These are phyloP conservation scores for Colletotrichum siamense DNA, from an alignment of 2,329 filamentous ascomycete species.

Conservation along the genomic window DNA sequence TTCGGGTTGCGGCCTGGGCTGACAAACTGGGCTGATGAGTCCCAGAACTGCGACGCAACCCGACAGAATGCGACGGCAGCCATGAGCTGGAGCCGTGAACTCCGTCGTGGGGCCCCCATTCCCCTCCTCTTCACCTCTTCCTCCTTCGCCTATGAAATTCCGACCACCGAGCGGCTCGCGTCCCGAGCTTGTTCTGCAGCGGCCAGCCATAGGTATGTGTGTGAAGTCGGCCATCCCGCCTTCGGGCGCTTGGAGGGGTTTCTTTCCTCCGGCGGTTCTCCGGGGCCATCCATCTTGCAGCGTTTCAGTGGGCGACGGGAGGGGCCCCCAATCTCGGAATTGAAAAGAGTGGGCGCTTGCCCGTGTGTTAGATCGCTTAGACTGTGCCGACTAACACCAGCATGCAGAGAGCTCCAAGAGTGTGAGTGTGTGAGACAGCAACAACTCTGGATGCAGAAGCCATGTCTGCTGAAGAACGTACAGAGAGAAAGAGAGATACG, in stretches of 20 bases:
- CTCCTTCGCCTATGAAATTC: neutral
- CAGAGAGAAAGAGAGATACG: neutral
- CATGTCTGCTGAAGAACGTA: neutral
- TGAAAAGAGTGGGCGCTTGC: neutral
- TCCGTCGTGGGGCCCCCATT: neutral
- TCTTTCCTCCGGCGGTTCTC: conserved; percentile 13
- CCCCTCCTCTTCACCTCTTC: neutral
- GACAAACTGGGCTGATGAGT: neutral
- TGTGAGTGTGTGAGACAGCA: neutral
- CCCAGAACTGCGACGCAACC: conserved; percentile 5
- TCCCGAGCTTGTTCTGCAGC: neutral
- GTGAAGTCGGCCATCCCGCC: neutral
- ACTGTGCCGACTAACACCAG: neutral
- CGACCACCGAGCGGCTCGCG: neutral
- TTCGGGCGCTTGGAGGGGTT: neutral
- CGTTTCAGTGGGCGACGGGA: conserved; percentile 1
- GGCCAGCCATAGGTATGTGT: neutral
- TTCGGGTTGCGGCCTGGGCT: neutral
- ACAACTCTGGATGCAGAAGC: neutral
- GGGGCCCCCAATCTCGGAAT: conserved; percentile 8
- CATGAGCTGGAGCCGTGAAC: neutral
- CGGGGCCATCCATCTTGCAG: conserved; percentile 7
- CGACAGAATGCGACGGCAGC: conserved; percentile 12
- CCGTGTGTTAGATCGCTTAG: neutral
- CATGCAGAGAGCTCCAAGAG: neutral